phyloP scores from a whole-genome alignment of 768 basidiomycete genomes.

The Dacryopinax primogenitus region DNA sequence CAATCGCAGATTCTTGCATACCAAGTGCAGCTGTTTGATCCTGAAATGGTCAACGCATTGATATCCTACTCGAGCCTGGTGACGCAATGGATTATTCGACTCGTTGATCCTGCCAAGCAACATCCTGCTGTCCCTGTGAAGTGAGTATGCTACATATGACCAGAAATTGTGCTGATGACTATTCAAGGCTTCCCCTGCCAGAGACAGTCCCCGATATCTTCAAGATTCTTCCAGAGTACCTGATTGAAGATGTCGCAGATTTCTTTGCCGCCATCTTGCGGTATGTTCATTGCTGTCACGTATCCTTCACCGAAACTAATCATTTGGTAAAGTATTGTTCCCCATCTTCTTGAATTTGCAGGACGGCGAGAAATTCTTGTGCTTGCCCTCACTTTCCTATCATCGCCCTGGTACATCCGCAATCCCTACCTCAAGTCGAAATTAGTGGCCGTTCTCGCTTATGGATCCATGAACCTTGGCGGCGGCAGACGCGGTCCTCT shows the following conservation, averaged over 20 bases:
- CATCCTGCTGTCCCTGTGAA: conserved; percentile 58
- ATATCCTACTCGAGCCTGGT: conserved; percentile 80
- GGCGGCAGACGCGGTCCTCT: conserved; percentile 59
- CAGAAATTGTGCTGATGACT: neutral
- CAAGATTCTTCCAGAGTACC: conserved; percentile 81
- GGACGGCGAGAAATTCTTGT: conserved; percentile 78
- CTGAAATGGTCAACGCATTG: conserved; percentile 63
- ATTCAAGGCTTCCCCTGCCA: conserved; percentile 63
- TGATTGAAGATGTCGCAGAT: conserved; percentile 86
- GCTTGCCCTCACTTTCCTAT: conserved; percentile 81
- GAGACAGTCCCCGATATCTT: conserved; percentile 74
- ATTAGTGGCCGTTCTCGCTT: conserved; percentile 61
- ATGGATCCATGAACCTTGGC: conserved; percentile 50
- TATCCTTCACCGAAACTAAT: neutral
- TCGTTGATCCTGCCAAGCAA: conserved; percentile 64
- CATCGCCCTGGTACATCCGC: conserved; percentile 95
- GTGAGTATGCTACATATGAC: conserved; percentile 35
- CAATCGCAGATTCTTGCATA: conserved; percentile 65
- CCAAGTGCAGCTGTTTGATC: conserved; percentile 76
- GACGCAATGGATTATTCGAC: conserved; percentile 85
- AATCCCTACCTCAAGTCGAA: conserved; percentile 96
- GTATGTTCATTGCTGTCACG: conserved; percentile 32
- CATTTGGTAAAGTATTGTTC: conserved; percentile 38
- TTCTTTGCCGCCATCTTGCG: conserved; percentile 73
- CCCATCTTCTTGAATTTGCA: conserved; percentile 67